A percentile compares a stretch with the other conserved stretches of the same genome.
These are phyloP conservation scores for Neodidymelliopsis sp. DNA, from an alignment of 2,329 filamentous ascomycete species.

Conservation along the genomic window DNA sequence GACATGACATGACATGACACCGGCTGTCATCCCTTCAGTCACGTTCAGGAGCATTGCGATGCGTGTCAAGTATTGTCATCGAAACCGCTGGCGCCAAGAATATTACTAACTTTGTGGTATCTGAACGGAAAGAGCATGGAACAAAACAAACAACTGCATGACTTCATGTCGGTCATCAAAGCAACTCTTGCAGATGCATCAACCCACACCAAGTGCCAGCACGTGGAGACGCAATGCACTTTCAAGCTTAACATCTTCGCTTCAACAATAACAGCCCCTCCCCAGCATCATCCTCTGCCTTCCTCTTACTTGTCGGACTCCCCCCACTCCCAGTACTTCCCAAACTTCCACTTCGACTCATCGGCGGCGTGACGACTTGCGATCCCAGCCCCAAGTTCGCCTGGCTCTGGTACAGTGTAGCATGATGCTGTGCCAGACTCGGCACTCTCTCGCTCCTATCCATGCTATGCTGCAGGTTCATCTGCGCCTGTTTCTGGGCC, in stretches of 20 bases:
- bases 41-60: background rate
- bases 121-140: background rate
- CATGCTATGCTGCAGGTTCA: constrained; percentile 17
- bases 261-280: constrained; percentile 23
- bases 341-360: constrained; percentile 39
- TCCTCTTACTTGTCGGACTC: constrained; percentile 33
- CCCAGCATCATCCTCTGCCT: constrained; percentile 25
- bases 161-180: constrained; percentile 1
- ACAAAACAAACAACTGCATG: background rate
- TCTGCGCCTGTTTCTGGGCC: constrained; percentile 13
- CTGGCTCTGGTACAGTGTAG: constrained; percentile 20
- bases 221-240: background rate
- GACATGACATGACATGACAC: background rate
- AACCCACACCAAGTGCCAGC: background rate
- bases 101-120: background rate
- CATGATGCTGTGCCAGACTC: constrained; percentile 19
- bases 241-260: constrained; percentile 27
- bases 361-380: constrained; percentile 33
- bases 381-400: constrained; percentile 14
- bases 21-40: background rate
- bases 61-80: no score
- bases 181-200: constrained; percentile 10
- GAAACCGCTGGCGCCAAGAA: background rate
- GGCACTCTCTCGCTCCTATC: constrained; percentile 10
- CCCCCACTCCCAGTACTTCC: constrained; percentile 33